Percentiles rank a stretch among this genome's conserved stretches.
phyloP scores from a whole-genome alignment of 805 yeast genomes.

The Yamadazyma sp. region DNA sequence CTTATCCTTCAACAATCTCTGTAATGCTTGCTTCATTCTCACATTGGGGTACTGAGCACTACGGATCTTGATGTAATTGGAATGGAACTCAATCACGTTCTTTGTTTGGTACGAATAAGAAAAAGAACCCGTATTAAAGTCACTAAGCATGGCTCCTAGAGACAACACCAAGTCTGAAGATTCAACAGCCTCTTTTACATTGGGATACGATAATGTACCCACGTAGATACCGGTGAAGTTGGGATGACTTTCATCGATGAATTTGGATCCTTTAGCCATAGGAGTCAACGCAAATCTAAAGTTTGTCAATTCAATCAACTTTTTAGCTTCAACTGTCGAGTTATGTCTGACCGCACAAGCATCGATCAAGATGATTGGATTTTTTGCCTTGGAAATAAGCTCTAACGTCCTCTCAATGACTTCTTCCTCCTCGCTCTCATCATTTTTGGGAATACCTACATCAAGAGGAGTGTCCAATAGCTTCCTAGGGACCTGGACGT shows the following conservation, averaged over 20 bases:
- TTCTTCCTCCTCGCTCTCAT: slow-evolving; percentile 38
- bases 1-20: slow-evolving; percentile 18
- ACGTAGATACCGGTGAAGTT: slow-evolving; percentile 85
- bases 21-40: slow-evolving; percentile 56
- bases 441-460: slow-evolving; percentile 36
- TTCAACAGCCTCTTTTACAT: slow-evolving; percentile 17
- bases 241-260: slow-evolving; percentile 65
- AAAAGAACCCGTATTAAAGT: slow-evolving; percentile 88
- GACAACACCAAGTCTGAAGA: slow-evolving; percentile 66
- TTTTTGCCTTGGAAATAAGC: slow-evolving; percentile 56
- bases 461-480: slow-evolving; percentile 66
- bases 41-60: slow-evolving; percentile 71
- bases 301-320: slow-evolving; percentile 64
- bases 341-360: slow-evolving; percentile 84
- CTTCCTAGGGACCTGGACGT: slow-evolving; percentile 55
- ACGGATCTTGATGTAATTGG: slow-evolving; percentile 69
- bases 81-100: slow-evolving; percentile 76
- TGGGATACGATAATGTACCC: slow-evolving; percentile 62
- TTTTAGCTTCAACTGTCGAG: slow-evolving; percentile 60
- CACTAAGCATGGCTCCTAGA: slow-evolving; percentile 81
- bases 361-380: slow-evolving; percentile 78
- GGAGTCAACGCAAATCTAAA: slow-evolving; percentile 86
- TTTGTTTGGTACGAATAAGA: slow-evolving; percentile 72
- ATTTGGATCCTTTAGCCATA: slow-evolving; percentile 74
- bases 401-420: slow-evolving; percentile 42